phyloP scores from a whole-genome alignment of 2,329 filamentous ascomycete genomes.

The Penicillium sp. region DNA sequence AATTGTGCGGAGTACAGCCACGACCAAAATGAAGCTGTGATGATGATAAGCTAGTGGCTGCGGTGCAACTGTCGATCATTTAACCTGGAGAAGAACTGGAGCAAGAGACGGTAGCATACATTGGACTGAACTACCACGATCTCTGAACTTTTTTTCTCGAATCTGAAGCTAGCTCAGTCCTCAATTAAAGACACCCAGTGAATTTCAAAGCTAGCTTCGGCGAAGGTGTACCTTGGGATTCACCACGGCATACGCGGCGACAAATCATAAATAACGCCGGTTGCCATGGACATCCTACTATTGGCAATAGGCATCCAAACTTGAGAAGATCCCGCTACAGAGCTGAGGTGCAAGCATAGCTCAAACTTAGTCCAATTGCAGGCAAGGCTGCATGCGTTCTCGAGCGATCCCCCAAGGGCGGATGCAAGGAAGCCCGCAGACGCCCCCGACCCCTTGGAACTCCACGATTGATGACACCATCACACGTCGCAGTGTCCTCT shows the following conservation, averaged over 20 bases:
- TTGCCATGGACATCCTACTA: not conserved
- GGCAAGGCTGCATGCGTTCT: conserved; percentile 17
- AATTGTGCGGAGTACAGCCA: not conserved
- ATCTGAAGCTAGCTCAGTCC: not conserved
- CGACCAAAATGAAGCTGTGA: not conserved
- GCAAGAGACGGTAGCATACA: not conserved
- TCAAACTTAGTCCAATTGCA: conserved; percentile 24
- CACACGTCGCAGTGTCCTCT: not conserved
- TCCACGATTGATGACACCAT: conserved; percentile 6
- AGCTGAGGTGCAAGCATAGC: not conserved
- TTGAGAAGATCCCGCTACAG: conserved; percentile 7
- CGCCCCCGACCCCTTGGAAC: conserved; percentile 12
- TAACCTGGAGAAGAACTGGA: not conserved
- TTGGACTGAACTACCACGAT: not conserved
- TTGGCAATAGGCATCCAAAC: not conserved
- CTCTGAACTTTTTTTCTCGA: not conserved
- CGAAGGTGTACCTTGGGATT: not conserved
- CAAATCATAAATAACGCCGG: not conserved
- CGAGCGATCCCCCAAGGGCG: conserved; percentile 21
- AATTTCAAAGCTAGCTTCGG: not conserved
- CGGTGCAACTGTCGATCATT: conserved; percentile 18
- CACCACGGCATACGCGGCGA: not conserved
- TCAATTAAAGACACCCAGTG: not conserved
- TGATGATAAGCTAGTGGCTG: conserved; percentile 4
- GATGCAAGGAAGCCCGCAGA: conserved; percentile 24